Evolutionary conservation across 2,329 filamentous ascomycete species (phyloP), one percentile per base, ranked within the genome.

Genomic region (Penicillium brevicompactum): DNA sequence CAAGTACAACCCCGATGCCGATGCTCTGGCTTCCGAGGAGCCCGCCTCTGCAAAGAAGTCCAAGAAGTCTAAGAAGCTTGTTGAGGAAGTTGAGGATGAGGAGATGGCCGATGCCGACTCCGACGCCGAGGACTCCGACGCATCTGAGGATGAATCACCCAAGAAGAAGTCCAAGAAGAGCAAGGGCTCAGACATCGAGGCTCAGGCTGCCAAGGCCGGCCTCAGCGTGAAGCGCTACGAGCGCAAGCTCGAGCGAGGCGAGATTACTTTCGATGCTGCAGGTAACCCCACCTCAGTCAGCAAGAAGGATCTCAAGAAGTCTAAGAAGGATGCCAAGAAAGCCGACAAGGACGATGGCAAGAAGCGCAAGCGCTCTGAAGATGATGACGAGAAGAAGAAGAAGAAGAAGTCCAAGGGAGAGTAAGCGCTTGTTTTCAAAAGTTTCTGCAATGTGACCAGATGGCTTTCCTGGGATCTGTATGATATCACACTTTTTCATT

Each of bases 1-100:
- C 71, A 94, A 93, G 77, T 99, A 99, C 83, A 97, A 97, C 75
- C 83, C 86, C 46, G 92, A 97, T 71, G 94, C 91, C 51, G 94
- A 99, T 75, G 93, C 92, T 60, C 79, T 97, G 48, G 81, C 81
- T 57, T 85, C 84, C 46, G 84, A 90, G 66, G 87, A 88, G 64
- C 82, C 84, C 13, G 72, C 77, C 60, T 64, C 74, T 13, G 66
- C 65, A 21, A 77, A 77, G 67, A 73, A 76, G 60, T 61, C 66
- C 38, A 76, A 76, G 66, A 74, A 81, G 68, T 71, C 74, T 58
- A 79, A 77, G 67, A 76, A 82, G 69, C 72, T 78, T 30, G 71
- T 79, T 4, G 67, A 80, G 61, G 77, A 79, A 58, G 69, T 79
- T 42, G 55, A 74, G 56, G 73, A 79, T 56, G 74, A 75, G 57